Evolutionary conservation across 2,329 filamentous ascomycete species (phyloP), one percentile per base, ranked within the genome.

Genomic region (Pseudogymnoascus destructans): DNA sequence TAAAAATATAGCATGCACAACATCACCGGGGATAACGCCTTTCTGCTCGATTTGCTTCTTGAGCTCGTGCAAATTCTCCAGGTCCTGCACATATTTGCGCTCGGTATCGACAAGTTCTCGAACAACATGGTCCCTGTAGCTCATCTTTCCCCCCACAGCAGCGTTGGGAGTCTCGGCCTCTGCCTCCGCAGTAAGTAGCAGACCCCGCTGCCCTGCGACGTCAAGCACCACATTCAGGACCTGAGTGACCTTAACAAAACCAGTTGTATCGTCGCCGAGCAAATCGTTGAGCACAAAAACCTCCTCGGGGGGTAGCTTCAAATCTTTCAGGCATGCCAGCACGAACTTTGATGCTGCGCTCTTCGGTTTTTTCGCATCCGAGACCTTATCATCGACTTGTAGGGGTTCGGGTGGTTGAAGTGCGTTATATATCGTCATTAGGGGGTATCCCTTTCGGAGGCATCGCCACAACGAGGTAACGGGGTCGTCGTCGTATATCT

Each of bases 31-130:
- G 63, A 97, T 83, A 35, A 89, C 82, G 35, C 90, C 90, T 64
- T 86, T 90, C 69, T 95, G 87, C 66, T 96, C 90, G 58, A 97
- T 77, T 21, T 86, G 82, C 72, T 89, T 92, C 74, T 95, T 97
- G 68, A 97, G 79, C 55, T 91, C 86, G 70, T 97, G 90, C 33
- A 98, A 73, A 64, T 95, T 92, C 70, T 97, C 92, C 57, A 98
- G 74, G 74, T 98, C 93, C 70, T 97, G 91, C 3, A 97, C 93
- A 66, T 98, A 98, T 72, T 96, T 96, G 62, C 93, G 85, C 72
- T 98, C 93, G 1, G 92, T 97, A 66, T 92, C 89, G 59, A 98
- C 86, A 52, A 98, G 75, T 72, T 98, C 93, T 67, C 87, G 84
- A 42, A 98, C 81, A 61, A 97, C 89, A 70, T 96, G 87, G 66